Base-by-base conservation (phyloP, 78 protist species). In the Dictyostelium brefeldianum region DNA sequence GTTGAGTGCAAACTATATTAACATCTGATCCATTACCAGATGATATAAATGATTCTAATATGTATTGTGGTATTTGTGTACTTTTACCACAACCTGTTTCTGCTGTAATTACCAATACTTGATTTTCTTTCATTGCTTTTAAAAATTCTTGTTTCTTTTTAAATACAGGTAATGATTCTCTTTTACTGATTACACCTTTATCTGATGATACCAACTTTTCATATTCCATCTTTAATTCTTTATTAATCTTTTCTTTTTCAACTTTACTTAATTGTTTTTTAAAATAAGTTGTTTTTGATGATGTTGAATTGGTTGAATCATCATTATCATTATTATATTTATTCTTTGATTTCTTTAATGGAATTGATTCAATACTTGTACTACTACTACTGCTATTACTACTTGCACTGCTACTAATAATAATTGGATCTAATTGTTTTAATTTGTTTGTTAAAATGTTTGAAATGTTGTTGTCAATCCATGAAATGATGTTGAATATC, bases 81-180 rank as follows among this genome's bases (percentile, higher is more conserved):
- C 98, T 80, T 81, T 98, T 98, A 47, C 99, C 99, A 64, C 98
- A 97, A 65, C 99, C 99, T 4, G 99, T 92, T 48, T 84, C 90
- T 15, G 92, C 96, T 3, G 91, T 91, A 9, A 91, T 73, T 11
- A 91, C 90, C 1, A 91, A 15, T 0, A 91, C 65, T 41, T 91
- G 87, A 64, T 79, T 91, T 6, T 29, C 29, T 5, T 54, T 11
- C 17, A 90, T 14, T 41, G 54, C 18, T 29, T 90, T 65, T n/a
- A 81, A 29, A 46, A 81, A 81, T 22, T 54, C 80, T 46, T 69
- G 9, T 47, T 79, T 78, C 78, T 71, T 81, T 46, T 64, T 46
- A 67, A 22, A 80, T 7, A 90, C 89, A n/a, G 94, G 89, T n/a
- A 90, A 51, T 18, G 50, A 25, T 9, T 81, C 67, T 50, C 89